Base-by-base conservation (phyloP, 73 alveolate species). In the Paramecium sexaurelia region DNA sequence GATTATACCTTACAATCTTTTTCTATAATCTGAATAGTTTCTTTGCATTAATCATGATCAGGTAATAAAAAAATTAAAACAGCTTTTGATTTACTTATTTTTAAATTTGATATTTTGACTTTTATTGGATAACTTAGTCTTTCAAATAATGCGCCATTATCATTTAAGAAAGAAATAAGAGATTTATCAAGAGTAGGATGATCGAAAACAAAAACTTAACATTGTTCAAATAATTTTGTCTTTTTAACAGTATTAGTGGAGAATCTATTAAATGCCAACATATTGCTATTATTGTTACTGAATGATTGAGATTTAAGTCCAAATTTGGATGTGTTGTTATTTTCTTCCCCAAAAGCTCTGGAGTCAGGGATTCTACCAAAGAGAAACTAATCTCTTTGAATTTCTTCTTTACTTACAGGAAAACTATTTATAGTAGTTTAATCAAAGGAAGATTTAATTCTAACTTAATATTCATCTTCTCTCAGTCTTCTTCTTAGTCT, bases 331-430 rank as follows among this genome's bases (percentile, higher is more conserved):
- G 73, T 40, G 17, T 41, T 41, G 11, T 43, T 43, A 73, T 73
- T 35, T 40, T 41, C 55, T 78, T 78, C 90, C 10, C 26, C 33
- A 24, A 39, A 39, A 6, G 68, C 36, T 22, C 55, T 71, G 0
- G 55, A 27, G 8, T 71, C 86, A 35, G 68, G 55, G 1, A 45
- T 78, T 19, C 22, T 78, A 45, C 90, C 90, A 39, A 78, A 33
- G n/a, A 78, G 7, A 78, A 78, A 41, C n/a, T 40, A 24, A 24
- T 78, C 90, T 43, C 90, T 78, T 78, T 78, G 61, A 5, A 78
- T 19, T 40, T 78, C 90, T 22, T 78, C 90, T 78, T 78, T 5
- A 2, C 73, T 78, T 0, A 55, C 55, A 1, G 68, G 10, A 40
- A 41, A 78, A 41, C 90, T 78, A 41, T 20, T 29, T 2, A 22